Conservation (phyloP, 495 filamentous ascomycete species). For the Rhizodiscina lignyota region DNA sequence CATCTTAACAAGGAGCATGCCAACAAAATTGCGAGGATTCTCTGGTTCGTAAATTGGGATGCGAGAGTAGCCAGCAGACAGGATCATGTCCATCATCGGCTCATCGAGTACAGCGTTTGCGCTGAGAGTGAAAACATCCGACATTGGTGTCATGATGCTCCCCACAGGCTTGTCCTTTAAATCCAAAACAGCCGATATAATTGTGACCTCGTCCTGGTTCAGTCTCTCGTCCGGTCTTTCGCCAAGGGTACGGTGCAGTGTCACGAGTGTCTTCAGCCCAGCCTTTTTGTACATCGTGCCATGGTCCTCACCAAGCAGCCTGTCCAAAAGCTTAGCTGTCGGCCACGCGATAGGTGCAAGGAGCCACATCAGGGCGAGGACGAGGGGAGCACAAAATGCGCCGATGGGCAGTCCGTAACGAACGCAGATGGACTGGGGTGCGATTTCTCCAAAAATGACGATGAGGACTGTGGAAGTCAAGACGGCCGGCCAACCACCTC, state of each 20-base stretch:
- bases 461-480: slow-evolving; percentile 77
- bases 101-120: slow-evolving; percentile 85
- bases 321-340: slow-evolving; percentile 78
- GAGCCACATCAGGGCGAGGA: slow-evolving; percentile 80
- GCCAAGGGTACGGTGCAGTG: slow-evolving; percentile 79
- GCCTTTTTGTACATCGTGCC: slow-evolving; percentile 94
- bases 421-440: slow-evolving; percentile 91
- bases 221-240: slow-evolving; percentile 68
- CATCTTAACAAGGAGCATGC: slow-evolving; percentile 96
- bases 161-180: slow-evolving; percentile 91
- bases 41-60: slow-evolving; percentile 86
- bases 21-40: slow-evolving; percentile 74
- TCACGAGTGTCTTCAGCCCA: slow-evolving; percentile 79
- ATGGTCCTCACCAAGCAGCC: slow-evolving; percentile 76
- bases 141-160: slow-evolving; percentile 95
- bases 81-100: slow-evolving; percentile 76
- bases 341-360: slow-evolving; percentile 78
- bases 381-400: slow-evolving; percentile 80
- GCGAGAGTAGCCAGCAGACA: slow-evolving; percentile 83
- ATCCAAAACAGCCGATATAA: slow-evolving; percentile 91
- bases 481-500: slow-evolving; percentile 89
- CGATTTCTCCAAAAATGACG: slow-evolving; percentile 97
- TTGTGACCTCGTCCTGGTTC: slow-evolving; percentile 95
- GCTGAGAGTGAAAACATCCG: slow-evolving; percentile 89
- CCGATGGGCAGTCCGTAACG: slow-evolving; percentile 95